phyloP scores from a whole-genome alignment of 768 basidiomycete genomes.

The Leccinum subtestaceum region DNA sequence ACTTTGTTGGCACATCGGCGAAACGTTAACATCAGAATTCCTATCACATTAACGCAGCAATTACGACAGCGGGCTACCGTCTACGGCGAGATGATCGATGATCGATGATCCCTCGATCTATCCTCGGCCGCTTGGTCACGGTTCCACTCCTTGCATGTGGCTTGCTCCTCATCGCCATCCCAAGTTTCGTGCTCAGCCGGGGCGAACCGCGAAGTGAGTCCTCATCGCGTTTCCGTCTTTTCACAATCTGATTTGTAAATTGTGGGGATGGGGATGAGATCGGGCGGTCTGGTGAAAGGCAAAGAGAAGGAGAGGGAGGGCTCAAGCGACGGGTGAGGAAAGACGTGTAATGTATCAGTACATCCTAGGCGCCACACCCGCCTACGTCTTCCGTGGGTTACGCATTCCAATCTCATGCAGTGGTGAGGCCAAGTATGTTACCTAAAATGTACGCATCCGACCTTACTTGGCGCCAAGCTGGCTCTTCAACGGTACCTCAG shows the following conservation, averaged over 20 bases:
- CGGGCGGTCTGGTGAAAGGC: conserved; percentile 4
- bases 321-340: neutral
- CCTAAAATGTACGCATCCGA: no score
- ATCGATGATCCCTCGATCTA: conserved; percentile 81
- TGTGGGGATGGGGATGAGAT: neutral
- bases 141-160: conserved; percentile 86
- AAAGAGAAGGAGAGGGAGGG: conserved; percentile 13
- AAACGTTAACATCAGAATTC: neutral
- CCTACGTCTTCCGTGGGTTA: no score
- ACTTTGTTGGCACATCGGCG: neutral
- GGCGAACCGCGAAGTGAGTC: conserved; percentile 48
- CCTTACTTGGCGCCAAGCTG: no score
- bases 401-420: no score
- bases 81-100: conserved; percentile 86
- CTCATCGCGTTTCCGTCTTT: neutral
- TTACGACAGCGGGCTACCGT: conserved; percentile 89
- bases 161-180: conserved; percentile 83
- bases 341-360: neutral
- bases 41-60: conserved; percentile 45
- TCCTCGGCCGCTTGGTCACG: conserved; percentile 83
- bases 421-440: no score
- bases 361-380: no score
- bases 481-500: no score
- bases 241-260: neutral
- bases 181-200: conserved; percentile 86